Evolutionary conservation across 129 eudicot species (phyloP).

Genomic region (Lactuca sativa): DNA sequence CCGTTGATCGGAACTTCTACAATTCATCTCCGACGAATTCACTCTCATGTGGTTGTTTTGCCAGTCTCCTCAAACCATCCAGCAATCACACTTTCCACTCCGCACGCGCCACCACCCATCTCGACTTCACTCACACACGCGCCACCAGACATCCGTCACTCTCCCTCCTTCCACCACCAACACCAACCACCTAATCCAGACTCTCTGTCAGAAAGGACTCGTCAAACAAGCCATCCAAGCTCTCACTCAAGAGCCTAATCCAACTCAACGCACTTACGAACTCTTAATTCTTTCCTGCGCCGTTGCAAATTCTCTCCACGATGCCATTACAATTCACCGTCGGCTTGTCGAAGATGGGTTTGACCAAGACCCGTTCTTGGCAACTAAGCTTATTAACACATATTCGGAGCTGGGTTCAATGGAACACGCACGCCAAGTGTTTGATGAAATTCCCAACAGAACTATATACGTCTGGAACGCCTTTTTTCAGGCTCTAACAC

Average conservation of each 20-base stretch:
- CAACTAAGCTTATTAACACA: slow-evolving; percentile 77
- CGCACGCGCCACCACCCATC: slow-evolving; percentile 27
- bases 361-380: slow-evolving; percentile 70
- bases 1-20: slow-evolving; percentile 14
- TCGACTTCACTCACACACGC: slow-evolving; percentile 32
- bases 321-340: slow-evolving; percentile 56
- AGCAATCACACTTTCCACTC: slow-evolving; percentile 39
- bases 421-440: slow-evolving; percentile 80
- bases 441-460: slow-evolving; percentile 55
- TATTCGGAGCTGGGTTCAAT: slow-evolving; percentile 54
- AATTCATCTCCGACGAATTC: slow-evolving; percentile 24
- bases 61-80: slow-evolving; percentile 52
- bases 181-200: slow-evolving; percentile 64
- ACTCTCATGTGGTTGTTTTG: slow-evolving; percentile 55
- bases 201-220: slow-evolving; percentile 65
- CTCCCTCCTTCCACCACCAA: slow-evolving; percentile 41
- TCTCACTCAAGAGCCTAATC: slow-evolving; percentile 60
- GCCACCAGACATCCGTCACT: slow-evolving; percentile 39
- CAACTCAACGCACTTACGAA: slow-evolving; percentile 84
- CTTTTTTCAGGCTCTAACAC: slow-evolving; percentile 57
- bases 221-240: slow-evolving; percentile 70
- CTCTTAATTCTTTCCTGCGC: slow-evolving; percentile 69
- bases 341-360: slow-evolving; percentile 61
- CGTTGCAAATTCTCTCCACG: slow-evolving; percentile 43
- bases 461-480: slow-evolving; percentile 87